phyloP scores from a whole-genome alignment of 163 green algal species.

The Chlamydomonas reinhardtii region DNA sequence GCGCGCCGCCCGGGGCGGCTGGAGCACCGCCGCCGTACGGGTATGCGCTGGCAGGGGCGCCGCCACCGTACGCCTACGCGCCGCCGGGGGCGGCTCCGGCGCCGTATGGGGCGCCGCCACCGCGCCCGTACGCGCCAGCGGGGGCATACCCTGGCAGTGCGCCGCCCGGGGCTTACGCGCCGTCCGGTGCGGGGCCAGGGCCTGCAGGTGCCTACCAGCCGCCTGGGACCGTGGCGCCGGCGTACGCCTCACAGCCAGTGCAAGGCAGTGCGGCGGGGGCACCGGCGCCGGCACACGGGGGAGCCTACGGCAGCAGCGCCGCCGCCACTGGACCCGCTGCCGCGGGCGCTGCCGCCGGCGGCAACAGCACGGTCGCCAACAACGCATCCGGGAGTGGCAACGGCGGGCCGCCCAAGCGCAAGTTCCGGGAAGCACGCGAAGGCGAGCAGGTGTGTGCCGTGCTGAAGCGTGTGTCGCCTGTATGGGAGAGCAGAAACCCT shows the following conservation, averaged over 20 bases:
- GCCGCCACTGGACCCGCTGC: not conserved
- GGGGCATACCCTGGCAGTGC: not conserved
- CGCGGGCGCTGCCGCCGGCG: too few species aligned
- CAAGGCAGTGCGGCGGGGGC: too few species aligned
- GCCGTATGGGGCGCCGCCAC: slow-evolving; percentile 18
- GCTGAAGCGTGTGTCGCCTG: not conserved
- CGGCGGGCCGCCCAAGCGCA: slow-evolving; percentile 22
- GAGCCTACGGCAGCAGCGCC: not conserved
- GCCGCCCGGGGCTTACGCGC: not conserved
- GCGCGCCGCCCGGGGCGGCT: not conserved
- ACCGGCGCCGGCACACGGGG: not conserved
- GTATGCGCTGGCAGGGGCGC: too few species aligned
- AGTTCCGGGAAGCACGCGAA: slow-evolving; percentile 40
- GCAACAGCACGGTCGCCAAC: not conserved
- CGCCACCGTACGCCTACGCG: not conserved
- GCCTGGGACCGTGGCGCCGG: not conserved
- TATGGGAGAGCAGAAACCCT: too few species aligned
- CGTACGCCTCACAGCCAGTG: slow-evolving; percentile 5
- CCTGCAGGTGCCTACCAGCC: not conserved
- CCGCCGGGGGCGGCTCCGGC: not conserved
- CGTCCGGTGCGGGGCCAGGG: not conserved
- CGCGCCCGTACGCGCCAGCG: not conserved
- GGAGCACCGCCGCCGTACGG: not conserved
- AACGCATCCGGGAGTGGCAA: not conserved
- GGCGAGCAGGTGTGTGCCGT: slow-evolving; percentile 22